Conservation (phyloP, 768 basidiomycete genomes). For the Suillus discolor region DNA sequence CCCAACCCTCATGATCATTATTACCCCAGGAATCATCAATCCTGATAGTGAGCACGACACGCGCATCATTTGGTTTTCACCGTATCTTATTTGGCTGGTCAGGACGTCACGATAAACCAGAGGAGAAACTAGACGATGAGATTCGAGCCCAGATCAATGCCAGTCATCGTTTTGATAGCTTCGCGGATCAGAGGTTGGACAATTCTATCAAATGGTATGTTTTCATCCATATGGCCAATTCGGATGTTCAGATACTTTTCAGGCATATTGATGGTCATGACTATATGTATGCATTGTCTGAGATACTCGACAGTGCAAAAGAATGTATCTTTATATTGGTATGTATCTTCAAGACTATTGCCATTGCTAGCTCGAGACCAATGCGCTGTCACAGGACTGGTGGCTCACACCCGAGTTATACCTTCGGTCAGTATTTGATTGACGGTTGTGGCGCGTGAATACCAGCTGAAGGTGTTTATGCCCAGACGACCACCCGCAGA, state of each 20-base stretch:
- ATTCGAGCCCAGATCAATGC: conserved; percentile 75
- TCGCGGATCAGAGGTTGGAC: conserved; percentile 68
- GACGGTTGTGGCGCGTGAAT: background rate
- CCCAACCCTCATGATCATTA: background rate
- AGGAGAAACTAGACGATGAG: conserved; percentile 72
- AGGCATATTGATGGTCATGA: conserved; percentile 96
- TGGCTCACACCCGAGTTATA: conserved; percentile 96
- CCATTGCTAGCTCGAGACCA: background rate
- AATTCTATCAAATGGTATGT: conserved; percentile 84
- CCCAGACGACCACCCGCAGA: conserved; percentile 75
- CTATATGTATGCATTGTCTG: conserved; percentile 94
- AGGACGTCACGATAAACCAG: conserved; percentile 74
- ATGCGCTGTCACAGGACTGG: conserved; percentile 60
- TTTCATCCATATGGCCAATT: background rate
- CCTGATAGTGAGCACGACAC: conserved; percentile 32
- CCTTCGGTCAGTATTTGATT: conserved; percentile 51
- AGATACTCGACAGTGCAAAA: conserved; percentile 79
- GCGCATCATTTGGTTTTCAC: background rate
- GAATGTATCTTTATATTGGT: conserved; percentile 90
- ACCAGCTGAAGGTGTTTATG: conserved; percentile 12
- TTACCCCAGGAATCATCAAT: conserved; percentile 32
- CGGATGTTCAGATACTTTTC: background rate
- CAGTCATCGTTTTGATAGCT: conserved; percentile 83
- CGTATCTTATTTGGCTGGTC: background rate
- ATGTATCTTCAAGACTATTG: conserved; percentile 16